These are phyloP conservation scores for Grosmannia penicillata DNA, from an alignment of 2,329 filamentous ascomycete genomes.

Conservation along the genomic window DNA sequence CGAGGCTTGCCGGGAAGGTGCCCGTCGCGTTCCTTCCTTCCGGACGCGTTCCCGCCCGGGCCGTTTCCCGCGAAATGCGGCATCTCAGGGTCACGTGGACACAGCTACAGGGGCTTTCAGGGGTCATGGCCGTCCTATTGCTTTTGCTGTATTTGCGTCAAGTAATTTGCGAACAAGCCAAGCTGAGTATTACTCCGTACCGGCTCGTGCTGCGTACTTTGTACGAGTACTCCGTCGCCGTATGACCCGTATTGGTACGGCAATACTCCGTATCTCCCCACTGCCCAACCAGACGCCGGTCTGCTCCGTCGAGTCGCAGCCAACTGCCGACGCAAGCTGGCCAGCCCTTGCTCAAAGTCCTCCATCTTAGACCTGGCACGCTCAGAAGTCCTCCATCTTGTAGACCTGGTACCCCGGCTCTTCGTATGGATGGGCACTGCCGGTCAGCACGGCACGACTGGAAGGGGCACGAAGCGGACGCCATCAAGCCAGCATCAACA, in stretches of 20 bases:
- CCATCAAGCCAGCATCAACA: background rate
- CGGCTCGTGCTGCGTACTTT: no score
- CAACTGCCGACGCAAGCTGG: no score
- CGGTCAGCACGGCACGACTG: conserved; percentile 7
- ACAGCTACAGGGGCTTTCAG: background rate
- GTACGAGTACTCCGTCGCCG: no score
- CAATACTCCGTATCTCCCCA: no score
- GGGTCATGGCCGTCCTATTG: background rate
- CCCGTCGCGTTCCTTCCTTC: background rate
- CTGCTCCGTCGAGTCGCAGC: no score
- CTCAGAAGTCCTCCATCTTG: conserved; percentile 31
- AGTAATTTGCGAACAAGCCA: no score
- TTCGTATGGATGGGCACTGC: conserved; percentile 36
- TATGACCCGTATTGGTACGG: no score
- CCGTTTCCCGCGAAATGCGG: background rate
- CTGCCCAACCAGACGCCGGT: no score
- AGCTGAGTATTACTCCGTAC: no score
- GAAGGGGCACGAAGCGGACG: background rate
- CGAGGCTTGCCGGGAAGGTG: no score
- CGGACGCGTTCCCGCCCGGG: background rate
- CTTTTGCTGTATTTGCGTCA: background rate
- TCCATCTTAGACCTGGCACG: no score
- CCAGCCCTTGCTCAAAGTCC: no score
- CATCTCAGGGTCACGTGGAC: background rate
- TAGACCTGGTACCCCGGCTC: conserved; percentile 33